phyloP scores from a whole-genome alignment of 106 monocot genomes.

The Dendrobium huoshanense region DNA sequence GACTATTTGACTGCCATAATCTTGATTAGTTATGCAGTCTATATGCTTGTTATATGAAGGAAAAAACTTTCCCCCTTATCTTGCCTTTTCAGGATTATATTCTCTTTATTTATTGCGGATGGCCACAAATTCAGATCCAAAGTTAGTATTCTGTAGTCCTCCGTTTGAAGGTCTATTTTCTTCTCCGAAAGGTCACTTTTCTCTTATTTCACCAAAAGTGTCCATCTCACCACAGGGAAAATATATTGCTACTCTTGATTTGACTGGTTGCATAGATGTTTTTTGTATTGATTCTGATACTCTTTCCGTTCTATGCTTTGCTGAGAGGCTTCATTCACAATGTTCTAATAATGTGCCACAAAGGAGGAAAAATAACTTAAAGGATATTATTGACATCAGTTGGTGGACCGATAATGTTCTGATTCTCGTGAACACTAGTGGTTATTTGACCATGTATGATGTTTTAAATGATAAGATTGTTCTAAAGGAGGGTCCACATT shows the following conservation, averaged over 20 bases:
- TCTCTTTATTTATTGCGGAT: constrained; percentile 47
- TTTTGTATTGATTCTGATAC: constrained; percentile 35
- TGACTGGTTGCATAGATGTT: constrained; percentile 49
- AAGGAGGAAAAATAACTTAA: constrained; percentile 22
- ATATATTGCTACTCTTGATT: constrained; percentile 57
- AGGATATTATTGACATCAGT: constrained; percentile 46
- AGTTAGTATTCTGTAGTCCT: constrained; percentile 33
- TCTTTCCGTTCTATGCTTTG: constrained; percentile 42
- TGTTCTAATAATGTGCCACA: constrained; percentile 2
- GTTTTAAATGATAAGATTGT: constrained; percentile 27
- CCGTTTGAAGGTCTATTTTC: constrained; percentile 60
- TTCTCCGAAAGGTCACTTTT: constrained; percentile 28
- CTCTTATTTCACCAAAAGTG: constrained; percentile 44
- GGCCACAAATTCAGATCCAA: constrained; percentile 27
- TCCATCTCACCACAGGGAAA: constrained; percentile 63
- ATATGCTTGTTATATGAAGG: neutral
- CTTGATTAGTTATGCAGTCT: neutral
- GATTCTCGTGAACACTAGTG: constrained; percentile 41
- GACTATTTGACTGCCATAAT: neutral
- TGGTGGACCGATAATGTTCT: constrained; percentile 86
- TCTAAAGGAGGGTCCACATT: constrained; percentile 31
- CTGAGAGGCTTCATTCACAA: constrained; percentile 7
- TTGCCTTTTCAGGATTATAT: constrained; percentile 46
- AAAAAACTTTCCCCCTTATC: neutral
- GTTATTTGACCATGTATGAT: constrained; percentile 55